Base-by-base conservation (phyloP, 805 yeast genomes). In the Metschnikowia matae region DNA sequence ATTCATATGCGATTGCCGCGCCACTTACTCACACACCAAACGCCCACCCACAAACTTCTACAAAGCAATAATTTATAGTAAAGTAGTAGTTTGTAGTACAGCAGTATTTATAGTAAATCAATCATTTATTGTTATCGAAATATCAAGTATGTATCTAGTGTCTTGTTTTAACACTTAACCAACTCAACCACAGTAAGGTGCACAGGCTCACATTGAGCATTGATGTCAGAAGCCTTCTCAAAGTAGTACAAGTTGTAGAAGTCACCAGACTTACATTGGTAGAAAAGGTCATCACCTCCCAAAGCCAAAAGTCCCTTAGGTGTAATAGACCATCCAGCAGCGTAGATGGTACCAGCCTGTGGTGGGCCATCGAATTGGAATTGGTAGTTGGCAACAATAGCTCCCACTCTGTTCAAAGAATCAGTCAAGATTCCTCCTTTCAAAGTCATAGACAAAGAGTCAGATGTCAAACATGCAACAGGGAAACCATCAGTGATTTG, bases 351-450 rank as follows among this genome's bases (percentile, higher is more conserved):
- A 23, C 68, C 68, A 39, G 64, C 88, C 76, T 85, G 92, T 63
- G 91, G 90, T 51, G 87, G 87, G 65, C 88, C 88, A 65, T 84
- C 88, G 64, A 83, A 83, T 71, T 83, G 89, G 79, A 84, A 82
- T 74, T 85, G 92, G 75, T 86, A 78, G 83, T 85, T 85, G 48
- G 90, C 83, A 60, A 85, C 92, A 69, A 85, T 84, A 46, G 89
- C 80, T 59, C 91, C 91, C 57, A 85, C 70, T 78, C 92, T 82
- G 43, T 86, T 86, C 54, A 71, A 57, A 34, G 77, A 64, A 62
- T 85, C 92, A 11, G 71, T 77, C 61, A 86, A 73, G 44, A 80
- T 62, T 57, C 82, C 69, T 18, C 62, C 71, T 36, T 73, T 68
- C 62, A 86, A 75, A 35, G 76, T 71, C 77, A 85, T 73, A 40